Percentiles rank a stretch among this genome's conserved stretches.
phyloP scores from a whole-genome alignment of 345 rosid genomes.

The Citrus medica region DNA sequence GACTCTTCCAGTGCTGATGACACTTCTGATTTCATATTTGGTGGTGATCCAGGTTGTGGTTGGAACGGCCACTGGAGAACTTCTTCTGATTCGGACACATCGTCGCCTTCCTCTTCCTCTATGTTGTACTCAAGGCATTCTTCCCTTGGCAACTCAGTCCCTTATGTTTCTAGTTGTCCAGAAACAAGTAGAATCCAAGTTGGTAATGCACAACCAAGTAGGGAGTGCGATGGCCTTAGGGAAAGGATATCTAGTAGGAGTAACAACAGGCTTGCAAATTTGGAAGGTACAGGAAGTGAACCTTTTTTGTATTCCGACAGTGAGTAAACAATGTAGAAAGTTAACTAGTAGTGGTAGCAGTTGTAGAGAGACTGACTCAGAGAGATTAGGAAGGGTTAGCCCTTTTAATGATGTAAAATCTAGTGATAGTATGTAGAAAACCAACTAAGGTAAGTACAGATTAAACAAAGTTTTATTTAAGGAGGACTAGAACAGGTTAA shows the following conservation, averaged over 20 bases:
- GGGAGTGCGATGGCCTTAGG: background rate
- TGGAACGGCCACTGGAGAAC: slow-evolving; percentile 51
- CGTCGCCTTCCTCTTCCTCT: slow-evolving; percentile 55
- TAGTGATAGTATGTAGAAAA: slow-evolving; percentile 37
- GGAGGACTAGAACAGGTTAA: background rate
- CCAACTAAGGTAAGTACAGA: slow-evolving; percentile 23
- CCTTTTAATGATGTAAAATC: slow-evolving; percentile 36
- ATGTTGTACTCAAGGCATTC: slow-evolving; percentile 46
- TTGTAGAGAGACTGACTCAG: slow-evolving; percentile 37
- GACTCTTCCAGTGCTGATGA: slow-evolving; percentile 73
- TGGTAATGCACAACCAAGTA: slow-evolving; percentile 8
- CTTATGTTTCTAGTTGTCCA: slow-evolving; percentile 20
- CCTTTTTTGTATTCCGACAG: slow-evolving; percentile 40
- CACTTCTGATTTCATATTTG: slow-evolving; percentile 61
- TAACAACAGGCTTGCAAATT: slow-evolving; percentile 16
- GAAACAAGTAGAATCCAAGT: slow-evolving; percentile 26
- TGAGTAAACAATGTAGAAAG: slow-evolving; percentile 35
- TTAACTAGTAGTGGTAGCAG: slow-evolving; percentile 18
- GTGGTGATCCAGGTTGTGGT: slow-evolving; percentile 52
- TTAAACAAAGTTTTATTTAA: slow-evolving; percentile 14
- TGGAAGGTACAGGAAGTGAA: slow-evolving; percentile 31
- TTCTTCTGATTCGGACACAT: slow-evolving; percentile 53
- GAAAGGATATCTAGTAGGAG: slow-evolving; percentile 13
- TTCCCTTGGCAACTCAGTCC: slow-evolving; percentile 24
- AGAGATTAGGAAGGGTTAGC: slow-evolving; percentile 32